A percentile compares a stretch with the other conserved stretches of the same genome.
Evolutionary conservation across 495 filamentous ascomycete species (phyloP).

Genomic region (Trichoderma reesei): DNA sequence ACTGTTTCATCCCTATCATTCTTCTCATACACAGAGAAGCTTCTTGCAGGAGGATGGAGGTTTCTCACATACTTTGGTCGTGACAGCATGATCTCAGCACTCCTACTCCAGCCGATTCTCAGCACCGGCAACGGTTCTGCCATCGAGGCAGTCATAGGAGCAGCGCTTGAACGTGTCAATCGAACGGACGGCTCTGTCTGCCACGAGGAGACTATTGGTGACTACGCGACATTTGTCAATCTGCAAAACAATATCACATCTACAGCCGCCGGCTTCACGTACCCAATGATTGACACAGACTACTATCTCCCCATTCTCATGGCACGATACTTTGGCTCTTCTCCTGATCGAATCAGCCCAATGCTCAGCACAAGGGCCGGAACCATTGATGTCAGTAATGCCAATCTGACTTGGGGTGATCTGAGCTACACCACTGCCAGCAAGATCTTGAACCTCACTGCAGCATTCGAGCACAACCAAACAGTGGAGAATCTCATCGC

Average conservation of each 20-base stretch:
- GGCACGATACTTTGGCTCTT: constrained; percentile 48
- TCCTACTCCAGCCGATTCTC: constrained; percentile 48
- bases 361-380: constrained; percentile 42
- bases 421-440: constrained; percentile 44
- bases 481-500: constrained; percentile 45
- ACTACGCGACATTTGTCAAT: constrained; percentile 54
- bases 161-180: constrained; percentile 51
- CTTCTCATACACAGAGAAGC: constrained; percentile 51
- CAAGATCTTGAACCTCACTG: constrained; percentile 47
- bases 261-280: constrained; percentile 46
- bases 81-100: constrained; percentile 50
- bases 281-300: constrained; percentile 60
- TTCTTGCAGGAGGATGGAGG: constrained; percentile 56
- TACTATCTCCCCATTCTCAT: constrained; percentile 50
- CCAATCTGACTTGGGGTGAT: constrained; percentile 41
- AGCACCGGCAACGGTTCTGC: constrained; percentile 46
- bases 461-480: constrained; percentile 40
- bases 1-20: constrained; percentile 48
- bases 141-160: constrained; percentile 50
- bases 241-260: constrained; percentile 41
- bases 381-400: constrained; percentile 36
- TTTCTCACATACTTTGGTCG: constrained; percentile 61
- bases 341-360: constrained; percentile 23
- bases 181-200: constrained; percentile 48
- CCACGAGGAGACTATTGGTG: constrained; percentile 59